Base-by-base conservation (phyloP, 257 asterid genomes). In the Gardenia jasminoides region DNA sequence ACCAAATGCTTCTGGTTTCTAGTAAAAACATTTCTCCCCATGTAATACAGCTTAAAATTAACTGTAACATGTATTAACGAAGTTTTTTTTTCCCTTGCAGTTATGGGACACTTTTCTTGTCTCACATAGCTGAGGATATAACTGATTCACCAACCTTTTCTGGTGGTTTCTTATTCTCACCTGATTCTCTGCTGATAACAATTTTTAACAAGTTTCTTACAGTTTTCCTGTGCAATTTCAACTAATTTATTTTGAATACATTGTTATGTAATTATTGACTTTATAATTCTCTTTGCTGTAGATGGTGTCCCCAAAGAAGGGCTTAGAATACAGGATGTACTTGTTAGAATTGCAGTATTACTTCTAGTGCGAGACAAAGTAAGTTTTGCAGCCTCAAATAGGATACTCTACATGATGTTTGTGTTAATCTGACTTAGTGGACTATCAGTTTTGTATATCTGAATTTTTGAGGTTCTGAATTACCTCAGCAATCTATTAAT, bases 281-380 rank as follows among this genome's bases (percentile, higher is more conserved):
- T 41, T 59, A 74, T 39, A 31, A 78, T 74, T 79, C 48, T 74
- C 76, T 82, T 78, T 77, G 71, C 81, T 87, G 88, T 91, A 95
- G 99, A 93, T 88, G 98, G 98, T 87, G 99, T 95, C 70, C 99
- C 99, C 52, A 95, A 95, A 89, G 99, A 93, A 86, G 99, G 99
- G 80, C 84, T 95, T 31, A 83, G 98, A 83, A 90, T 91, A 84
- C 89, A 85, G 72, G 99, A 95, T 82, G 97, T 95, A 48, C 99
- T 93, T 76, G 93, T 90, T 74, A 91, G 98, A 85, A 87, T 93
- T 69, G 97, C 93, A 46, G 86, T 88, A 56, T 81, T 95, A 73
- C 79, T 87, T 82, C 96, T 92, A 74, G 68, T 93, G 76, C 82
- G 90, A 87, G 97, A 93, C 70, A 95, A 92, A 86, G 99, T 92